Conservation (phyloP, 495 filamentous ascomycete species). For the Glarea lozoyensis region DNA sequence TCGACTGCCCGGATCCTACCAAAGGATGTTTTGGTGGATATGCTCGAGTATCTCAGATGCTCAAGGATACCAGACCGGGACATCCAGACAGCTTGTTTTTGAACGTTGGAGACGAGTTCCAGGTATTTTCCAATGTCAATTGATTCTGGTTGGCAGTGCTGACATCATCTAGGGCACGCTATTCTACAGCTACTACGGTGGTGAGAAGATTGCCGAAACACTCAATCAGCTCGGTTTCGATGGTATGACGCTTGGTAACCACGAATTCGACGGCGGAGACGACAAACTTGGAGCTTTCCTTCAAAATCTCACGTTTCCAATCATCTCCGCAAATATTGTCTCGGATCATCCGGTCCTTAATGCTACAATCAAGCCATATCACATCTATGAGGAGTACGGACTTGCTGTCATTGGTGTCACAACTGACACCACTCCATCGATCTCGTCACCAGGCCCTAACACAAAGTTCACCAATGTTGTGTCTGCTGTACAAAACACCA, state of each 20-base stretch:
- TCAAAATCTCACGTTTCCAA: conserved; percentile 48
- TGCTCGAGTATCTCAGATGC: conserved; percentile 41
- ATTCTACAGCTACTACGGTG: conserved; percentile 48
- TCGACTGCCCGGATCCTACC: conserved; percentile 40
- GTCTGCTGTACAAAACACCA: conserved; percentile 39
- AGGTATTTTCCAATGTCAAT: conserved; percentile 20
- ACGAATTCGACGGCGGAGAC: conserved; percentile 47
- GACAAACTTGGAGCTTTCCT: conserved; percentile 42
- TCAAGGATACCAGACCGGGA: conserved; percentile 37
- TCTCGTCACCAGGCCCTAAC: conserved; percentile 38
- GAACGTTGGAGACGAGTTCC: conserved; percentile 52
- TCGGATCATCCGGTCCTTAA: conserved; percentile 41
- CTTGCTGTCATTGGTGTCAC: conserved; percentile 50
- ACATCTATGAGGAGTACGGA: conserved; percentile 43
- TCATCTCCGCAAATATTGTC: conserved; percentile 43
- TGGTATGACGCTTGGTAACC: conserved; percentile 52
- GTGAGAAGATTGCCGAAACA: conserved; percentile 53
- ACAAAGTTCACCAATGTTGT: conserved; percentile 42
- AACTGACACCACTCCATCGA: conserved; percentile 41
- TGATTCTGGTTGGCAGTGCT: neutral
- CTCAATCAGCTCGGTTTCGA: conserved; percentile 50
- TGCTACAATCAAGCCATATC: conserved; percentile 45
- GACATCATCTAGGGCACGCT: conserved; percentile 33
- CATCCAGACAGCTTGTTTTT: conserved; percentile 45
- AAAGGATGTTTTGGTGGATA: conserved; percentile 52